Conservation (phyloP, 2,329 filamentous ascomycete species). For the Nigrospora osmanthi region DNA sequence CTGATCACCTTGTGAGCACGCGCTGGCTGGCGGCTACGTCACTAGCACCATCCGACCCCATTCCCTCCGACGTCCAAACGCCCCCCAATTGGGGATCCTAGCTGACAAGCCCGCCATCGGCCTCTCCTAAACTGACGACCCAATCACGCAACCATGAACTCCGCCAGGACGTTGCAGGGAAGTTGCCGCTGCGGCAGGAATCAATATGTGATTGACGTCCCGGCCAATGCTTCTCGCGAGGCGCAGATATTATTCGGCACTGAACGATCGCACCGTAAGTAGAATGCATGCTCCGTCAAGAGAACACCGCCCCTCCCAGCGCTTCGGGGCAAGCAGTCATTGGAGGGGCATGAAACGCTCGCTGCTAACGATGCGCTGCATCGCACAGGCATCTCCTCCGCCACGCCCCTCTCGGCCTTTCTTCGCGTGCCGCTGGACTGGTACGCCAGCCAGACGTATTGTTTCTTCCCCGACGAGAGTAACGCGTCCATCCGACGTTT, state of each 20-base stretch:
- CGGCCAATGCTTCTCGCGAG: constrained; percentile 43
- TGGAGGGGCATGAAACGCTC: too few relatives aligned
- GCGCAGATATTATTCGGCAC: constrained; percentile 71
- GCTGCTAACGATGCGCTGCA: constrained; percentile 7
- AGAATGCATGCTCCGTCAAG: neutral
- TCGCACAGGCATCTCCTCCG: constrained; percentile 52
- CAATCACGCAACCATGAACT: constrained; percentile 30
- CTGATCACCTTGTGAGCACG: too few relatives aligned
- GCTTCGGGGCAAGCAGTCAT: too few relatives aligned
- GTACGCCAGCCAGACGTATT: constrained; percentile 69
- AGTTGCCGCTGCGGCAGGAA: constrained; percentile 83
- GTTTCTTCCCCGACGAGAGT: constrained; percentile 73
- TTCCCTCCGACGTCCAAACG: too few relatives aligned
- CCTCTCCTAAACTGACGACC: neutral
- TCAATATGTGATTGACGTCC: constrained; percentile 68
- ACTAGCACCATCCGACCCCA: too few relatives aligned
- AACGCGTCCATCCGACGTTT: constrained; percentile 56
- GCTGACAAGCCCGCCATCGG: neutral
- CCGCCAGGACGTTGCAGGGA: constrained; percentile 55
- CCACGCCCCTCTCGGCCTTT: constrained; percentile 69
- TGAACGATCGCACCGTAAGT: constrained; percentile 63
- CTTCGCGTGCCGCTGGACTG: constrained; percentile 74
- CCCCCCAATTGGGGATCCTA: too few relatives aligned
- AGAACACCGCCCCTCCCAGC: neutral
- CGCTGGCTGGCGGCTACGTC: too few relatives aligned